Percentiles rank a stretch among this genome's conserved stretches.
These are phyloP conservation scores for Rhododendron ovatum DNA, from an alignment of 148 eudicot species.

Conservation along the genomic window DNA sequence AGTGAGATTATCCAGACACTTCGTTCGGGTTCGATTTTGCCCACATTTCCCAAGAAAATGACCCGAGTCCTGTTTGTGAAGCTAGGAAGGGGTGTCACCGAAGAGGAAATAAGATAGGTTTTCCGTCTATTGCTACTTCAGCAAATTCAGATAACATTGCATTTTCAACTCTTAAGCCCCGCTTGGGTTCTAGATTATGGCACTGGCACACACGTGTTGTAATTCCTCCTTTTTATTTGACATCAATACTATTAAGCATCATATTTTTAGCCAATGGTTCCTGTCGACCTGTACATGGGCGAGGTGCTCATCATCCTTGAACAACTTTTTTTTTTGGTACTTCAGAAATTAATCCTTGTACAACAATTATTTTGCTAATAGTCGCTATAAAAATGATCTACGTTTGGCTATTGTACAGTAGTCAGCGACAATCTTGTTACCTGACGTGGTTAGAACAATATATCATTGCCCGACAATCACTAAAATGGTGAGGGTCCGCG, in stretches of 20 bases:
- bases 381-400: background rate
- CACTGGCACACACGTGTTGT: no score
- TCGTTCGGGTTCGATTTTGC: no score
- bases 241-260: background rate
- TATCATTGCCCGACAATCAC: background rate
- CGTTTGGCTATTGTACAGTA: background rate
- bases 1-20: no score
- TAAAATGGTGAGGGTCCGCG: background rate
- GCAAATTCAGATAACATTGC: no score
- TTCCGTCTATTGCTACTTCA: no score
- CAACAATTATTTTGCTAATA: background rate
- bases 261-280: background rate
- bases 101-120: no score
- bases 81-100: no score
- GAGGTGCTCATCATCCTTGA: background rate
- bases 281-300: background rate
- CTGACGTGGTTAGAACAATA: background rate
- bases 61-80: no score
- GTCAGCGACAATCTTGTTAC: background rate
- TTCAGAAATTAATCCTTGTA: background rate
- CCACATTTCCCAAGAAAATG: no score
- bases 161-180: no score
- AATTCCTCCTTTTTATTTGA: no score
- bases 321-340: background rate
- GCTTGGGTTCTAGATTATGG: no score